phyloP scores from a whole-genome alignment of 495 filamentous ascomycete species.

The Neurospora discreta region DNA sequence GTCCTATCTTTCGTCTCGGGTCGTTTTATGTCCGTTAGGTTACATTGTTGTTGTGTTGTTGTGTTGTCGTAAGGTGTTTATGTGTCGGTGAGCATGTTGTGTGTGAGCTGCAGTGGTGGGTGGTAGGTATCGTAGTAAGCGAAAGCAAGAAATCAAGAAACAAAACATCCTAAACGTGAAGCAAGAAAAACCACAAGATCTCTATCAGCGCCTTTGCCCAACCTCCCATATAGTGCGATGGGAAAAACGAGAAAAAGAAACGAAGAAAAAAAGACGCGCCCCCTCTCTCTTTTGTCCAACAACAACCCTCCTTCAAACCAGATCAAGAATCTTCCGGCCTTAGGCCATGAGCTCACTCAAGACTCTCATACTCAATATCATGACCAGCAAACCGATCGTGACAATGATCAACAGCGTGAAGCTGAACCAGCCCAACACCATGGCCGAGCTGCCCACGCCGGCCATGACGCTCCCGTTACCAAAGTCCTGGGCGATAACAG shows the following conservation, averaged over 20 bases:
- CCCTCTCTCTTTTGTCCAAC: not conserved
- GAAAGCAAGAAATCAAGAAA: not conserved
- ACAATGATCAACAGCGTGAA: constrained; percentile 87
- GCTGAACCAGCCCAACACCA: constrained; percentile 95
- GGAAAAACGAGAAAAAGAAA: not conserved
- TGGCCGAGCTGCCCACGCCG: constrained; percentile 82
- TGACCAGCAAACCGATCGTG: constrained; percentile 86
- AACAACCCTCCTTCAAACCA: not conserved
- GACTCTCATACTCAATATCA: constrained; percentile 83
- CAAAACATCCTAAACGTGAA: not conserved
- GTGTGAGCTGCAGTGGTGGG: not conserved
- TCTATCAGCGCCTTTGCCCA: not conserved
- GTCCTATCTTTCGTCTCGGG: not conserved
- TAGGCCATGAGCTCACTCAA: constrained; percentile 39
- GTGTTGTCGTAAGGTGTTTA: not conserved
- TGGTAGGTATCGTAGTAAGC: not conserved
- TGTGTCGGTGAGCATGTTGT: not conserved
- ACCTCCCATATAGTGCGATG: not conserved
- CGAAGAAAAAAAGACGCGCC: not conserved
- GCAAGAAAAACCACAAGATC: not conserved
- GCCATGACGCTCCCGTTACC: constrained; percentile 87
- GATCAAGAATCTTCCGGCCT: not conserved
- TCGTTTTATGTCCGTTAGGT: not conserved
- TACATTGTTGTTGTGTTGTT: not conserved
- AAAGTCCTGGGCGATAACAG: constrained; percentile 84